Conservation (phyloP, 805 yeast genomes). For the Metschnikowia borealis region DNA sequence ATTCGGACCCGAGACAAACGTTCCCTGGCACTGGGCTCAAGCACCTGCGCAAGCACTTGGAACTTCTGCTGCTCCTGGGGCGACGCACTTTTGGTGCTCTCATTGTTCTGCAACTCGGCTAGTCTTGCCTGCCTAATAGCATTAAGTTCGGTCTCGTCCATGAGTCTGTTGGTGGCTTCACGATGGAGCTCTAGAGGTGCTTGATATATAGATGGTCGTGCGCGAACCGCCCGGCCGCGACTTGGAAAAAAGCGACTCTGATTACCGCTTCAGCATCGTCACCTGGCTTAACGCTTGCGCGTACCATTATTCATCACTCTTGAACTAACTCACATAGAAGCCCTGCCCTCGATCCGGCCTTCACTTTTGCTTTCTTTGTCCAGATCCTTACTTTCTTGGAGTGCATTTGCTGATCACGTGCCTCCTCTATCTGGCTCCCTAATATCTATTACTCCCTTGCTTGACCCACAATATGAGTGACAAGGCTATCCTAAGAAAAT, state of each 20-base stretch:
- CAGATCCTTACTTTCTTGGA: neutral
- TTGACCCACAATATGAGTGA: conserved; percentile 22
- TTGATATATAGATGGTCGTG: neutral
- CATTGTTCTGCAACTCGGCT: conserved; percentile 68
- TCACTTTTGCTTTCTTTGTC: neutral
- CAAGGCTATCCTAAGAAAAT: conserved; percentile 51
- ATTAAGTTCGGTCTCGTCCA: conserved; percentile 85
- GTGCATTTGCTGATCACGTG: neutral
- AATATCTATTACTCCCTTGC: neutral
- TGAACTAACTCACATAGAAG: neutral
- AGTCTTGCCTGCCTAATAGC: conserved; percentile 93
- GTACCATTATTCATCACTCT: neutral
- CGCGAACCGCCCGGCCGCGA: conserved; percentile 1
- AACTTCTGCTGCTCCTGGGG: conserved; percentile 35
- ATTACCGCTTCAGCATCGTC: neutral
- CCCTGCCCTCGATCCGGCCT: neutral
- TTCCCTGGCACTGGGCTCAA: conserved; percentile 83
- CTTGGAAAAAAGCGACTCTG: conserved; percentile 2
- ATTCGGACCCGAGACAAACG: conserved; percentile 79
- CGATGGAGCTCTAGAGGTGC: too few relatives aligned
- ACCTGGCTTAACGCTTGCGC: conserved; percentile 1
- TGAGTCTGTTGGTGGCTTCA: conserved; percentile 19
- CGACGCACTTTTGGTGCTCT: conserved; percentile 26
- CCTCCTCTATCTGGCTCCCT: neutral
- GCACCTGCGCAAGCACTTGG: conserved; percentile 56